These are phyloP conservation scores for Hygrocybe punicea DNA, from an alignment of 768 basidiomycete species.

Conservation along the genomic window DNA sequence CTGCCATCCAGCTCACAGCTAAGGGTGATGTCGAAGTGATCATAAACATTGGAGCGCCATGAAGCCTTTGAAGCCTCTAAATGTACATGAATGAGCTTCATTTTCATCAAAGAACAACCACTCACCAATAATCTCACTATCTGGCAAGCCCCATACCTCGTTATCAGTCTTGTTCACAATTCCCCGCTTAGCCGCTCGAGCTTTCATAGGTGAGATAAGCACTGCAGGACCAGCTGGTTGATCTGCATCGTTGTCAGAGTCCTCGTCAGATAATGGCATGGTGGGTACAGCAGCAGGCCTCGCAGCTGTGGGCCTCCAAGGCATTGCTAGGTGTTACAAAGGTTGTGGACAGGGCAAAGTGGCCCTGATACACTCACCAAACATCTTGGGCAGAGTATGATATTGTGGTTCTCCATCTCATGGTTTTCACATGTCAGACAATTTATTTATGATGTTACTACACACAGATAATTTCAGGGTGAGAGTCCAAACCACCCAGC, in stretches of 20 bases:
- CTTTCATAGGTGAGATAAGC: slow-evolving; percentile 12
- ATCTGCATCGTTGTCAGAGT: neutral
- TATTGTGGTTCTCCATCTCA: too few species aligned
- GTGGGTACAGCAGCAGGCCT: neutral
- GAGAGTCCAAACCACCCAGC: too few species aligned
- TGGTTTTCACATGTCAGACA: too few species aligned
- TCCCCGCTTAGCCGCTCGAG: neutral
- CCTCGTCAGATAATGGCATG: neutral
- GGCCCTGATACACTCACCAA: neutral
- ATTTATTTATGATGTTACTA: too few species aligned
- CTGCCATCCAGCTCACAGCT: neutral
- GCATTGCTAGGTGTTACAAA: neutral
- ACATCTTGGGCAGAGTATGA: neutral
- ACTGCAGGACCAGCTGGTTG: neutral
- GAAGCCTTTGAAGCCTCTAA: neutral
- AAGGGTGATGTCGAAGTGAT: slow-evolving; percentile 15
- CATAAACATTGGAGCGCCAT: slow-evolving; percentile 15
- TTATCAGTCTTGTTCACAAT: slow-evolving; percentile 7
- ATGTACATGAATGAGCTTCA: neutral
- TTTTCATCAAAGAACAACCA: neutral
- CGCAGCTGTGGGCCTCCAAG: neutral
- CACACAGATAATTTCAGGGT: too few species aligned
- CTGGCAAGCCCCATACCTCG: slow-evolving; percentile 11
- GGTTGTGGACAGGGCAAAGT: neutral
- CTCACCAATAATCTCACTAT: slow-evolving; percentile 15